Conservation (phyloP, 2,329 filamentous ascomycete genomes). For the Arthroderma uncinatum region DNA sequence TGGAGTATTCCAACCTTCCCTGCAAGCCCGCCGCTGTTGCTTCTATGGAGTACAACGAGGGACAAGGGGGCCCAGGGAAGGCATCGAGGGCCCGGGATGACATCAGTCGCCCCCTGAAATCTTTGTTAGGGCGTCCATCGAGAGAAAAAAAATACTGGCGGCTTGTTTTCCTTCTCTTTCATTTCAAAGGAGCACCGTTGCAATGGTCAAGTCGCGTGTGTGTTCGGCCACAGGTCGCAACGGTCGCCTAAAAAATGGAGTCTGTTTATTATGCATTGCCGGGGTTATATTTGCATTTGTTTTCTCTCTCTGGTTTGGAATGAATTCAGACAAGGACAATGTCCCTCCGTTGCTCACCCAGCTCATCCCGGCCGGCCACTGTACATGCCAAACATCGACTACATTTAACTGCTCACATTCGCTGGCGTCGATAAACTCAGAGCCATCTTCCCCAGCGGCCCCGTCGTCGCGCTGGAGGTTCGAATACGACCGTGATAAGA, state of each 20-base stretch:
- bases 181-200: not conserved
- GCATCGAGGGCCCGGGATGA: no score
- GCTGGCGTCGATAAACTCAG: conserved; percentile 17
- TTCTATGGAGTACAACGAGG: no score
- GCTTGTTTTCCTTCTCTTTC: not conserved
- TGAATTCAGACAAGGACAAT: conserved; percentile 29
- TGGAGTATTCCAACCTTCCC: not conserved
- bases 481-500: conserved; percentile 24
- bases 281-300: conserved; percentile 6
- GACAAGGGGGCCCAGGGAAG: no score
- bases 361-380: conserved; percentile 31
- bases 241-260: not conserved
- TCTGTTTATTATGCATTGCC: not conserved
- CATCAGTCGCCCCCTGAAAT: no score
- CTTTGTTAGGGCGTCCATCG: no score
- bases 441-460: conserved; percentile 11
- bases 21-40: not conserved
- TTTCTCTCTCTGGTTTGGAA: conserved; percentile 18
- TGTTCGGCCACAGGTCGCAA: not conserved
- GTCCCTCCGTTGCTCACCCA: conserved; percentile 29
- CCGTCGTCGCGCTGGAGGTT: conserved; percentile 22
- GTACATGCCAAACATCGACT: conserved; percentile 29
- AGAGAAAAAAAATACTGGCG: no score
- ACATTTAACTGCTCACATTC: conserved; percentile 29
- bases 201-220: not conserved